Conservation (phyloP, 2,329 filamentous ascomycete genomes). For the Volutella citrinella region DNA sequence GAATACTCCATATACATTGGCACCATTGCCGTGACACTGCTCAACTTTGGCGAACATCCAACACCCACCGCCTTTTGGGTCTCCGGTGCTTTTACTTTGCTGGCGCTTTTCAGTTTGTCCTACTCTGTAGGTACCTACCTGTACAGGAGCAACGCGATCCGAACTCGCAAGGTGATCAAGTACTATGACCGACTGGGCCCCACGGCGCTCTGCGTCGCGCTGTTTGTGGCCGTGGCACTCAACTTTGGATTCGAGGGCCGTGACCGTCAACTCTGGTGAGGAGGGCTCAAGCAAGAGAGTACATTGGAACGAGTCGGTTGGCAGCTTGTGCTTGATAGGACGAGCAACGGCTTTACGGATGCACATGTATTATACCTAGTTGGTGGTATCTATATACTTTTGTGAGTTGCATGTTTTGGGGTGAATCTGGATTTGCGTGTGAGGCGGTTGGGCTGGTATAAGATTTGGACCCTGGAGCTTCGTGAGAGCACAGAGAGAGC, state of each 20-base stretch:
- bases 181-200: constrained; percentile 93
- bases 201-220: constrained; percentile 66
- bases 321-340: no score
- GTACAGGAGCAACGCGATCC: constrained; percentile 83
- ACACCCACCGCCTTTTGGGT: constrained; percentile 61
- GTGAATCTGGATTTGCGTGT: no score
- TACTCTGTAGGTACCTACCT: constrained; percentile 85
- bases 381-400: no score
- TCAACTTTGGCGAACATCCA: constrained; percentile 71
- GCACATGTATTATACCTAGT: no score
- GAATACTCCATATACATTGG: constrained; percentile 96
- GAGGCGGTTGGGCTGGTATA: no score
- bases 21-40: constrained; percentile 76
- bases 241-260: constrained; percentile 80
- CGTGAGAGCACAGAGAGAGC: no score
- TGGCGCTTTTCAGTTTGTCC: constrained; percentile 73
- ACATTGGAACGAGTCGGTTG: constrained; percentile 9
- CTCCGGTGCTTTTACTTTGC: constrained; percentile 74
- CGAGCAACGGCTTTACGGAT: no score
- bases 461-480: no score
- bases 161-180: constrained; percentile 76
- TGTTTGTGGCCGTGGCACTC: constrained; percentile 71
- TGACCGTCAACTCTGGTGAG: constrained; percentile 53
- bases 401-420: no score
- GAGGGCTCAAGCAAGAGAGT: not conserved